Percentiles rank a stretch among this genome's conserved stretches.
Evolutionary conservation across 768 basidiomycete genomes (phyloP).

Genomic region (Xerocomus brunneocitrinus): DNA sequence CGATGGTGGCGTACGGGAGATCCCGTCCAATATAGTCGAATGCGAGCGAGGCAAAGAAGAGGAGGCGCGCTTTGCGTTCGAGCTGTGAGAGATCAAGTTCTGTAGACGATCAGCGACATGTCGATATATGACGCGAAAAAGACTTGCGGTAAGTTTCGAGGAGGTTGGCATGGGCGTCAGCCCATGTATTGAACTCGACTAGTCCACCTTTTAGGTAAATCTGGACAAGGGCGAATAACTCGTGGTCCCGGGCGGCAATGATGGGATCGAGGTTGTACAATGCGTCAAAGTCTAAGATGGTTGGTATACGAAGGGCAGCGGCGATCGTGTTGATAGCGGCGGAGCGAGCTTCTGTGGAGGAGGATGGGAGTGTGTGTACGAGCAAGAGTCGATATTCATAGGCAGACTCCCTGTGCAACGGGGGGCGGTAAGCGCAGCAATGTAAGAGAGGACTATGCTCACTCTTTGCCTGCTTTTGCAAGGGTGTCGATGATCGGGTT

Average conservation of each 20-base stretch:
- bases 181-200: constrained; percentile 60
- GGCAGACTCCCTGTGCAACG: constrained; percentile 43
- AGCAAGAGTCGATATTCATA: constrained; percentile 65
- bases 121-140: neutral
- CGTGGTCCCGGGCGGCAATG: constrained; percentile 59
- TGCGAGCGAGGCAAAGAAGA: constrained; percentile 73
- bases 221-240: constrained; percentile 69
- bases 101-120: constrained; percentile 20
- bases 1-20: constrained; percentile 67
- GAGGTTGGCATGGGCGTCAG: constrained; percentile 40
- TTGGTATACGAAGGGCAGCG: constrained; percentile 59
- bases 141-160: constrained; percentile 57
- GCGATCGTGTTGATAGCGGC: constrained; percentile 61
- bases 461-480: constrained; percentile 56
- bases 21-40: constrained; percentile 71
- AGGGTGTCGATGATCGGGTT: constrained; percentile 60
- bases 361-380: constrained; percentile 53
- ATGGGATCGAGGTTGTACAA: constrained; percentile 75
- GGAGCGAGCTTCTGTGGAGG: constrained; percentile 45
- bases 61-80: constrained; percentile 74
- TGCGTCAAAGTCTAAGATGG: constrained; percentile 75
- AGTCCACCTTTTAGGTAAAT: constrained; percentile 68
- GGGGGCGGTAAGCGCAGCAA: neutral
- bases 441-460: constrained; percentile 26
- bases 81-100: constrained; percentile 56